Conservation (phyloP, 805 yeast species). For the Grigorovia yakushimaensis region DNA sequence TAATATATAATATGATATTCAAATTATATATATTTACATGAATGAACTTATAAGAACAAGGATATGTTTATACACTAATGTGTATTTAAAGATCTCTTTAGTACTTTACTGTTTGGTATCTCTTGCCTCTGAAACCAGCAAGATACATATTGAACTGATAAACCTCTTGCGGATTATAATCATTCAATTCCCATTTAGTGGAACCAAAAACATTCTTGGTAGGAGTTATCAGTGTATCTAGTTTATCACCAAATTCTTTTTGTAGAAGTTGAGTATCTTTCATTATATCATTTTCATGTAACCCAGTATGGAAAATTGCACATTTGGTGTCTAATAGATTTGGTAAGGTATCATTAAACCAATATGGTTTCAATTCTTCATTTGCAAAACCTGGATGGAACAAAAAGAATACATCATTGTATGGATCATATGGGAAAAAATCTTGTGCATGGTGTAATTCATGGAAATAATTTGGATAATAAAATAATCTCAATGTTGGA, state of each 20-base stretch:
- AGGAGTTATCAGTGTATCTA: constrained; percentile 74
- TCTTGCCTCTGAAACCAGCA: constrained; percentile 92
- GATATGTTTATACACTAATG: too few species aligned
- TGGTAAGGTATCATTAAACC: constrained; percentile 87
- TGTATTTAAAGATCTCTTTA: too few species aligned
- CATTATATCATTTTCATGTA: constrained; percentile 61
- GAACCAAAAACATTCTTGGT: constrained; percentile 68
- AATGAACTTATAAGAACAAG: too few species aligned
- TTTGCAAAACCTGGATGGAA: constrained; percentile 95
- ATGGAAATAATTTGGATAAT: constrained; percentile 88
- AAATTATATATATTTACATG: too few species aligned
- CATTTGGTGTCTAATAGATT: constrained; percentile 91
- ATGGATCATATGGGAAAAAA: constrained; percentile 97
- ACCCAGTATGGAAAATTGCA: constrained; percentile 84
- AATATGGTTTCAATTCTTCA: constrained; percentile 65
- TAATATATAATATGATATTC: too few species aligned
- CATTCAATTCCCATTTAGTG: constrained; percentile 92
- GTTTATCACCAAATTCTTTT: constrained; percentile 58
- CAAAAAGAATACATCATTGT: constrained; percentile 81
- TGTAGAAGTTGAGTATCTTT: constrained; percentile 67
- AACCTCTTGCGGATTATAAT: constrained; percentile 86
- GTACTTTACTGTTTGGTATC: constrained; percentile 72
- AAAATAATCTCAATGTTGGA: constrained; percentile 62
- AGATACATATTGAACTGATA: constrained; percentile 86
- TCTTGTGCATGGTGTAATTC: constrained; percentile 86